Evolutionary conservation across 768 basidiomycete genomes (phyloP).

Genomic region (Trametes cubensis): DNA sequence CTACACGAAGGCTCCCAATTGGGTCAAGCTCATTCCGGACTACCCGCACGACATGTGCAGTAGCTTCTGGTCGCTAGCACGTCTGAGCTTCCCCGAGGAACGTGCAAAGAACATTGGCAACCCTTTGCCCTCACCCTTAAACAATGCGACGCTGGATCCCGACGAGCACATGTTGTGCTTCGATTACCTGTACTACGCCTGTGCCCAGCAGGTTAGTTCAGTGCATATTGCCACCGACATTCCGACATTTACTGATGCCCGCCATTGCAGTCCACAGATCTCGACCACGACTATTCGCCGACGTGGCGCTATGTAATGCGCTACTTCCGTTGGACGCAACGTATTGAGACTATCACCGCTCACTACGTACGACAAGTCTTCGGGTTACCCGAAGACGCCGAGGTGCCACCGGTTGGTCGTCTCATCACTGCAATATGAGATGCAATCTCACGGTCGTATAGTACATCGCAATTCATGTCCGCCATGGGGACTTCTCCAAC

Average conservation of each 20-base stretch:
- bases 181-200: conserved; percentile 45
- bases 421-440: neutral
- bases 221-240: conserved; percentile 3
- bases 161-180: conserved; percentile 46
- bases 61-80: conserved; percentile 38
- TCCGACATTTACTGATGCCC: neutral
- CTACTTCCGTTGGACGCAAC: conserved; percentile 38
- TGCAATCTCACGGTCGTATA: conserved; percentile 9
- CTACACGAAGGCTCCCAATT: conserved; percentile 39
- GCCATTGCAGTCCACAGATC: conserved; percentile 34
- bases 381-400: conserved; percentile 28
- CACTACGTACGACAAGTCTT: conserved; percentile 37
- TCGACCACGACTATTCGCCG: conserved; percentile 36
- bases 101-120: conserved; percentile 32
- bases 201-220: conserved; percentile 34
- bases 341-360: conserved; percentile 35
- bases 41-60: conserved; percentile 37
- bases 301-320: conserved; percentile 40
- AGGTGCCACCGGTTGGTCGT: conserved; percentile 38
- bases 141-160: conserved; percentile 33
- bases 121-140: conserved; percentile 32
- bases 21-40: conserved; percentile 36
- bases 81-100: conserved; percentile 38
- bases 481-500: conserved; percentile 40
- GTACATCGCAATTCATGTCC: conserved; percentile 42